phyloP scores from a whole-genome alignment of 108 stramenopile genomes.

The Aurantiochytrium sp. region DNA sequence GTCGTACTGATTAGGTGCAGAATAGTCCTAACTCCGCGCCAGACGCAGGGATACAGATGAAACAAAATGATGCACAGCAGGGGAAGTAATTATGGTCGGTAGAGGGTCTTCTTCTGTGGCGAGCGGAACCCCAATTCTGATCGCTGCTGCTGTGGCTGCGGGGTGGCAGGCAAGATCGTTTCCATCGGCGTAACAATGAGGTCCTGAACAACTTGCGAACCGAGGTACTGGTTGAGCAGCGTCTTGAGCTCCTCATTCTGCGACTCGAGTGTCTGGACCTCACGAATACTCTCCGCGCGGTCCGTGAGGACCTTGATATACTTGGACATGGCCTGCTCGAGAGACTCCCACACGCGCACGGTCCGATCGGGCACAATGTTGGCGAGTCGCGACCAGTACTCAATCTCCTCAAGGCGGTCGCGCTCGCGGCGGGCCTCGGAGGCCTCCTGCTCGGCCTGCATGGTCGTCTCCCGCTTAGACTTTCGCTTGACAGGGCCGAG shows the following conservation, averaged over 20 bases:
- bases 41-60: no score
- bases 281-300: constrained; percentile 40
- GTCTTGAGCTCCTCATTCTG: constrained; percentile 59
- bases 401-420: constrained; percentile 32
- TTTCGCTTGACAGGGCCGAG: constrained; percentile 32
- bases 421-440: constrained; percentile 33
- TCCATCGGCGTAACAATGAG: constrained; percentile 57
- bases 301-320: constrained; percentile 47
- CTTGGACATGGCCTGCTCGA: constrained; percentile 40
- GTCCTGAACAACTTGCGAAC: constrained; percentile 57
- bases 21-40: no score
- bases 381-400: constrained; percentile 45
- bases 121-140: background rate
- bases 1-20: no score
- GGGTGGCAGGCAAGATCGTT: constrained; percentile 23
- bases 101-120: no score
- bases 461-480: constrained; percentile 35
- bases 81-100: no score
- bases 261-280: constrained; percentile 40
- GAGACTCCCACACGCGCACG: constrained; percentile 47
- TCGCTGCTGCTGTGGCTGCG: background rate
- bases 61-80: no score
- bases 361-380: constrained; percentile 30
- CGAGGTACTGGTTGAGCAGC: constrained; percentile 58
- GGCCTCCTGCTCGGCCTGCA: background rate